Evolutionary conservation across 2,329 filamentous ascomycete genomes (phyloP), one percentile per base, ranked within the genome.

Genomic region (Penicillium decumbens): DNA sequence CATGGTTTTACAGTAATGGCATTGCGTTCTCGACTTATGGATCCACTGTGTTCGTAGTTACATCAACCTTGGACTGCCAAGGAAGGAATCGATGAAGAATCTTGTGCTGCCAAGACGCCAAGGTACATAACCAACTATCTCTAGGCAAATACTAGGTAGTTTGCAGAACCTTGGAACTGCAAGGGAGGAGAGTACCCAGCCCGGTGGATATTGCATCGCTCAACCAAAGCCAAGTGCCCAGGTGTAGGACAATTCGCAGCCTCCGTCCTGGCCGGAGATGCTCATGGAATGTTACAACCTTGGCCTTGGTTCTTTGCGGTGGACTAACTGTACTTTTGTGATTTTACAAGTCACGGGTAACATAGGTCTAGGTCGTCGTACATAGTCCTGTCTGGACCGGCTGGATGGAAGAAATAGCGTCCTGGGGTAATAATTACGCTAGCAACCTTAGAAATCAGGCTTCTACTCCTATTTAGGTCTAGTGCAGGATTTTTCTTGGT

Each of bases 1-100:
- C 45, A 45, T 38, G 50, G 49, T 29, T 30, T 47, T 49, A 45
- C 37, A 46, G 47, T 54, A 57, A 50, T 46, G 37, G 54, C 46
- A 50, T 48, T 50, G 42, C 42, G 12, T 46, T 50, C 38, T 40
- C 38, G 12, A 25, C 38, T 27, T 24, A 23, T 23, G 7, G 6
- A 7, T 5, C 30, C n/a, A n/a, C 30, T 15, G 1, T 6, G n/a
- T 18, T 18, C 15, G 15, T 37, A 20, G 9, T 13, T 12, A 29
- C 4, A 5, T 29, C 10, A 40, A 4, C 6, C n/a, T 40, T 12
- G n/a, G 23, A 40, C 38, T n/a, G 23, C 38, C 38, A 40, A 40
- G 38, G 38, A 40, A 40, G 13, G 23, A 24, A 27, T 23, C 12
- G 12, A 40, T 24, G 23, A 27, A 27, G 24, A 40, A 15, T 27